These are phyloP conservation scores for Brassica cretica DNA, from an alignment of 345 rosid genomes.

Conservation along the genomic window DNA sequence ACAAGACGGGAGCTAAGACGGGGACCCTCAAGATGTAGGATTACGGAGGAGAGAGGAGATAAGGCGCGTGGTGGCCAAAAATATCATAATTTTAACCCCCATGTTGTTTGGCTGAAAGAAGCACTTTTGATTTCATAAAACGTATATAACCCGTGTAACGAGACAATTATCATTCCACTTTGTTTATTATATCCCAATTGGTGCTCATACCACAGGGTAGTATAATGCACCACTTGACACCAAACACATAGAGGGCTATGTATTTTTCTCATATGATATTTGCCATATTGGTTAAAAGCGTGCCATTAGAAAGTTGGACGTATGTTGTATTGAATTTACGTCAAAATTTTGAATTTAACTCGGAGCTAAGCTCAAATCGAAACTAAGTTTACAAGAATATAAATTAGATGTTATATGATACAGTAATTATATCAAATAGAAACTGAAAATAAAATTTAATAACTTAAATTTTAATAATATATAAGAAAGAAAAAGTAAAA, in stretches of 20 bases:
- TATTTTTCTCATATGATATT: slow-evolving; percentile 7
- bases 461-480: background rate
- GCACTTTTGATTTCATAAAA: slow-evolving; percentile 3
- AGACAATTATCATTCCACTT: slow-evolving; percentile 2
- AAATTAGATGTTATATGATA: background rate
- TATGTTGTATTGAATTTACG: background rate
- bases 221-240: slow-evolving; percentile 21
- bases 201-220: background rate
- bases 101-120: slow-evolving; percentile 6
- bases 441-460: background rate
- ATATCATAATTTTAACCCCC: slow-evolving; percentile 8
- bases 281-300: background rate
- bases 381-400: background rate
- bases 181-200: background rate
- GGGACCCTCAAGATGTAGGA: no score
- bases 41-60: no score
- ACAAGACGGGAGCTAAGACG: no score
- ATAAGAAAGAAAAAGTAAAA: background rate
- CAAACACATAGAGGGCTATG: slow-evolving; percentile 6
- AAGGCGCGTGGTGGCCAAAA: background rate
- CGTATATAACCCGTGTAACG: background rate
- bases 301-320: slow-evolving; percentile 9
- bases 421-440: background rate
- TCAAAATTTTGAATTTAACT: background rate
- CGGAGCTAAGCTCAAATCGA: background rate